Evolutionary conservation across 2,329 filamentous ascomycete genomes (phyloP).

Genomic region (Penicillium aurantiogriseum): DNA sequence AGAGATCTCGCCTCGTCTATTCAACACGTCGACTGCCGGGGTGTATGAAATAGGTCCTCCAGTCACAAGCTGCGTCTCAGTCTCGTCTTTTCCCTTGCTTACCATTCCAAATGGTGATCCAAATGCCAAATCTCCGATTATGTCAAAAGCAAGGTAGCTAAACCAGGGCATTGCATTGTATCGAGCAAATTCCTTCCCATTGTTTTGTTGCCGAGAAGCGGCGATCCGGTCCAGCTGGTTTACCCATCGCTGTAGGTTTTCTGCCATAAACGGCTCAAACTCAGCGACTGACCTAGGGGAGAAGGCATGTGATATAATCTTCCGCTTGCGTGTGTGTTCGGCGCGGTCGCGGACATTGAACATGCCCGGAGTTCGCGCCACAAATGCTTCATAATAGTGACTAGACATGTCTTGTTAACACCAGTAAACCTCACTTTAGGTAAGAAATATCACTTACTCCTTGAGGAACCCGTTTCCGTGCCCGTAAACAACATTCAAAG

Average conservation of each 20-base stretch:
- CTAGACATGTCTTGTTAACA: not conserved
- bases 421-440: no score
- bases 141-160: constrained; percentile 25
- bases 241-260: constrained; percentile 21
- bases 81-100: constrained; percentile 22
- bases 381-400: constrained; percentile 34
- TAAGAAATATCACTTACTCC: constrained; percentile 1
- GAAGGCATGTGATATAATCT: constrained; percentile 37
- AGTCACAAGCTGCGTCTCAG: constrained; percentile 12
- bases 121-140: constrained; percentile 23
- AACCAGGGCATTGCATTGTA: constrained; percentile 26
- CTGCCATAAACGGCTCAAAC: constrained; percentile 36
- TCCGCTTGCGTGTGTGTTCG: constrained; percentile 36
- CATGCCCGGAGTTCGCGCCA: constrained; percentile 34
- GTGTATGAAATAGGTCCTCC: constrained; percentile 21
- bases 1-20: constrained; percentile 22
- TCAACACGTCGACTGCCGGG: constrained; percentile 20
- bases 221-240: constrained; percentile 21
- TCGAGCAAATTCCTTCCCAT: not conserved
- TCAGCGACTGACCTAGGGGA: constrained; percentile 31
- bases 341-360: constrained; percentile 35
- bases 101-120: constrained; percentile 26
- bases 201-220: not conserved
- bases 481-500: constrained; percentile 20
- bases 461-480: constrained; percentile 39